These are phyloP conservation scores for Aspergillus sp. DNA, from an alignment of 2,329 filamentous ascomycete species.

Conservation along the genomic window DNA sequence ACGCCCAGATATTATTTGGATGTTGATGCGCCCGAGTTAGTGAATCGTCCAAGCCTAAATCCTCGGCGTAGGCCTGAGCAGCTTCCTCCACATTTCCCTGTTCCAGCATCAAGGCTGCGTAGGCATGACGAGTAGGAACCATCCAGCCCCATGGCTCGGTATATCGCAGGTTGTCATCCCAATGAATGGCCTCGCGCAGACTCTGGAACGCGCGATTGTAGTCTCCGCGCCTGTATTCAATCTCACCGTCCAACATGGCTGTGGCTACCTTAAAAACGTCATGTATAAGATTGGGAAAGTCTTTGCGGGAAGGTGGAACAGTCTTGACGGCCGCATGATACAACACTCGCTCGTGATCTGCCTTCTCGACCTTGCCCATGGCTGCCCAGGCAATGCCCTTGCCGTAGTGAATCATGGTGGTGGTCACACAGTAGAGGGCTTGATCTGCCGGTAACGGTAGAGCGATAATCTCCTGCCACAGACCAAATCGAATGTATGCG, in stretches of 20 bases:
- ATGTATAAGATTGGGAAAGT: too few species aligned
- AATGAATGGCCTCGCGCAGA: constrained; percentile 56
- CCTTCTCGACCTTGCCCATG: constrained; percentile 54
- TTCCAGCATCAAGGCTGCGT: constrained; percentile 67
- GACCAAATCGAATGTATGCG: constrained; percentile 70
- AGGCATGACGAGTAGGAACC: constrained; percentile 70
- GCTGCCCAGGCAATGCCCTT: constrained; percentile 67
- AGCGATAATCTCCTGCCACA: constrained; percentile 65
- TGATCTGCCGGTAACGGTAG: constrained; percentile 58
- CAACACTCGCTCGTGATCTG: constrained; percentile 47
- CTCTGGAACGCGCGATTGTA: constrained; percentile 59
- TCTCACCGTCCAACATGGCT: constrained; percentile 72
- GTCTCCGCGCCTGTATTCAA: constrained; percentile 66
- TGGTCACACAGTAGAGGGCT: constrained; percentile 67
- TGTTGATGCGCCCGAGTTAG: constrained; percentile 66
- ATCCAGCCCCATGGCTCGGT: constrained; percentile 80
- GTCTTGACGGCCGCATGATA: constrained; percentile 40
- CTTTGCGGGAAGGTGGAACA: too few species aligned
- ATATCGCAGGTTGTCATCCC: constrained; percentile 65
- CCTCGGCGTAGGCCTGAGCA: constrained; percentile 57
- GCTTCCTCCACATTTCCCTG: constrained; percentile 61
- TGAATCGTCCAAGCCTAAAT: constrained; percentile 60
- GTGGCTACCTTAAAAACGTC: too few species aligned
- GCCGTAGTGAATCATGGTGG: constrained; percentile 67
- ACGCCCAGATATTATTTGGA: constrained; percentile 71